Evolutionary conservation across 2,329 filamentous ascomycete genomes (phyloP).

Genomic region (Sarocladium strictum): DNA sequence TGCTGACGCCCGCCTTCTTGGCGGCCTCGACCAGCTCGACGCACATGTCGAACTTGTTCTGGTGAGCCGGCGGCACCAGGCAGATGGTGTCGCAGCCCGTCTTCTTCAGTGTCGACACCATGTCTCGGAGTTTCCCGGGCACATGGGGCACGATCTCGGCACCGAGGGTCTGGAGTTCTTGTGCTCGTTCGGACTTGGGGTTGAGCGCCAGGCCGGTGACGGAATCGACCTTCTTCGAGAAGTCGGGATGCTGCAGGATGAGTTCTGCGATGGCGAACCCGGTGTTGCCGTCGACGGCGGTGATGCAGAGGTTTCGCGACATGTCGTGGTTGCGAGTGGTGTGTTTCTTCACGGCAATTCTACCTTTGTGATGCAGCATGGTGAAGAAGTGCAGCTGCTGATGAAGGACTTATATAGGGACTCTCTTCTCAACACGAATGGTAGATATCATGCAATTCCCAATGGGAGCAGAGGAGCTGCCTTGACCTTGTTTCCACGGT

Average conservation of each 20-base stretch:
- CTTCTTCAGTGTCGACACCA: constrained; percentile 33
- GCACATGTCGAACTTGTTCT: constrained; percentile 39
- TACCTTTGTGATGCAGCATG: no score
- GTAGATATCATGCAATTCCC: no score
- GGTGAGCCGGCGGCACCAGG: constrained; percentile 40
- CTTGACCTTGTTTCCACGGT: no score
- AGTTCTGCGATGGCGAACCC: constrained; percentile 45
- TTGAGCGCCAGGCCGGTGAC: constrained; percentile 36
- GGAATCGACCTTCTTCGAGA: constrained; percentile 33
- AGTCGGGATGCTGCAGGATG: constrained; percentile 35
- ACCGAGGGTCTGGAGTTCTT: constrained; percentile 26
- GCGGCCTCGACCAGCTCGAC: constrained; percentile 38
- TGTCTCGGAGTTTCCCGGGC: constrained; percentile 23
- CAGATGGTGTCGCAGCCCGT: constrained; percentile 41
- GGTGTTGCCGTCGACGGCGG: constrained; percentile 42
- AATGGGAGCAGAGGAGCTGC: no score
- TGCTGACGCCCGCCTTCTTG: constrained; percentile 36
- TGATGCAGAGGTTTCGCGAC: constrained; percentile 39
- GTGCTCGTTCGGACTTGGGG: constrained; percentile 27
- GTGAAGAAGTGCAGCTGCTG: no score
- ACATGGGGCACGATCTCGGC: no score
- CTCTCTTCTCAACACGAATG: no score
- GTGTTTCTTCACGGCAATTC: no score
- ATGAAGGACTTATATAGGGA: no score
- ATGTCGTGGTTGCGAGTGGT: no score